Percentiles rank a stretch among this genome's conserved stretches.
These are phyloP conservation scores for Neofusicoccum parvum DNA, from an alignment of 2,329 filamentous ascomycete genomes.

Conservation along the genomic window DNA sequence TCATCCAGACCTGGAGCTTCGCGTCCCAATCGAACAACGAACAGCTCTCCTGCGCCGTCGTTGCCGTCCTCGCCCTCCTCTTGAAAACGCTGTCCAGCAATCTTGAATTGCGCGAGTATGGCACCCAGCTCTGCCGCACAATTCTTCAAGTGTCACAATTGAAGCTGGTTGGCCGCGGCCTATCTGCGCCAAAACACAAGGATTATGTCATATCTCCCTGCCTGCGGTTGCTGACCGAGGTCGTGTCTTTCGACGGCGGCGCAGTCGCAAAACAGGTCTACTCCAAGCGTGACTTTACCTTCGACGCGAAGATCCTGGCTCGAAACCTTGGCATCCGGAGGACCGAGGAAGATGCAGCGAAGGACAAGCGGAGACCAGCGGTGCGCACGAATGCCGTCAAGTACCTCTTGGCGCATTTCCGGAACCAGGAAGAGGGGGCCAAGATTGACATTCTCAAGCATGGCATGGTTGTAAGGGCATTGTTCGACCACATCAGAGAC, in stretches of 20 bases:
- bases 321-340: slow-evolving; percentile 76
- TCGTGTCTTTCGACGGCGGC: slow-evolving; percentile 85
- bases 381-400: slow-evolving; percentile 80
- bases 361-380: slow-evolving; percentile 72
- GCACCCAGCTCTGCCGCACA: slow-evolving; percentile 76
- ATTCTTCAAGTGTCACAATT: slow-evolving; percentile 79
- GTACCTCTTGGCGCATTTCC: slow-evolving; percentile 78
- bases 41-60: slow-evolving; percentile 75
- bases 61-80: slow-evolving; percentile 78
- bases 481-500: slow-evolving; percentile 76
- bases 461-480: slow-evolving; percentile 64
- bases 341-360: slow-evolving; percentile 54
- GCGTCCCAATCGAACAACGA: slow-evolving; percentile 80
- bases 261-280: slow-evolving; percentile 77
- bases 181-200: slow-evolving; percentile 79
- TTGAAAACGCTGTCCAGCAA: slow-evolving; percentile 75
- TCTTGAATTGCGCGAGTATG: slow-evolving; percentile 73
- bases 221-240: slow-evolving; percentile 80
- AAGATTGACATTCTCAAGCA: slow-evolving; percentile 84
- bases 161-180: slow-evolving; percentile 75
- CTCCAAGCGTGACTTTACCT: slow-evolving; percentile 73
- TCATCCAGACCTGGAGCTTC: slow-evolving; percentile 88
- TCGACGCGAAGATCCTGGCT: slow-evolving; percentile 70
- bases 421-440: slow-evolving; percentile 72
- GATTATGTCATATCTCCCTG: slow-evolving; percentile 88